These are phyloP conservation scores for Arthrobotrys conoides DNA, from an alignment of 2,329 filamentous ascomycete genomes.

Conservation along the genomic window DNA sequence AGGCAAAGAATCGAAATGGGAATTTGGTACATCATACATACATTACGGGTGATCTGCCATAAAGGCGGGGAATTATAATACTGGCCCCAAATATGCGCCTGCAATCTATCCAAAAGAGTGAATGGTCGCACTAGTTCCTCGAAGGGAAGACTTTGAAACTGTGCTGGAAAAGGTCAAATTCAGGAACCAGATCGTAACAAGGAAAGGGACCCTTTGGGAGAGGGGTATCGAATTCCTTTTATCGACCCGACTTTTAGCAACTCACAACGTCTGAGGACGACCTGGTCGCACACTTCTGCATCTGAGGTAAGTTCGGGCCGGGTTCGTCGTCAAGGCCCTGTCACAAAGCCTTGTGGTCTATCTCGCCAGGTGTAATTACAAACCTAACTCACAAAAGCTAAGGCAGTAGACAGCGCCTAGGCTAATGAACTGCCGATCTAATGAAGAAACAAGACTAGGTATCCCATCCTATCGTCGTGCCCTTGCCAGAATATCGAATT, in stretches of 20 bases:
- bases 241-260: conserved; percentile 35
- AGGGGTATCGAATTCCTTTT: conserved; percentile 60
- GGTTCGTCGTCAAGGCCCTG: conserved; percentile 52
- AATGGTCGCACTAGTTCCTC: conserved; percentile 39
- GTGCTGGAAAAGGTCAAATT: conserved; percentile 43
- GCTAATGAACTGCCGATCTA: conserved; percentile 58
- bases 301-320: conserved; percentile 58
- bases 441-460: conserved; percentile 42
- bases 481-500: conserved; percentile 42
- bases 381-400: conserved; percentile 40
- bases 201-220: conserved; percentile 49
- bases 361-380: conserved; percentile 52
- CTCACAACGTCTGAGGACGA: conserved; percentile 44
- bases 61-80: conserved; percentile 55
- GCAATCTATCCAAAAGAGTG: conserved; percentile 55
- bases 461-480: conserved; percentile 54
- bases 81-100: conserved; percentile 45
- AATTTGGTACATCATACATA: conserved; percentile 45
- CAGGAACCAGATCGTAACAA: conserved; percentile 59
- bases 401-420: conserved; percentile 50
- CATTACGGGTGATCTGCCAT: conserved; percentile 39
- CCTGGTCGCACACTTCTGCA: conserved; percentile 29
- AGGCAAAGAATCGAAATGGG: conserved; percentile 35
- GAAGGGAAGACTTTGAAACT: conserved; percentile 58
- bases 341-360: conserved; percentile 56